Percentiles rank a stretch among this genome's conserved stretches.
Conservation (phyloP, 2,329 filamentous ascomycete species). For the Zopfia rhizophila region DNA sequence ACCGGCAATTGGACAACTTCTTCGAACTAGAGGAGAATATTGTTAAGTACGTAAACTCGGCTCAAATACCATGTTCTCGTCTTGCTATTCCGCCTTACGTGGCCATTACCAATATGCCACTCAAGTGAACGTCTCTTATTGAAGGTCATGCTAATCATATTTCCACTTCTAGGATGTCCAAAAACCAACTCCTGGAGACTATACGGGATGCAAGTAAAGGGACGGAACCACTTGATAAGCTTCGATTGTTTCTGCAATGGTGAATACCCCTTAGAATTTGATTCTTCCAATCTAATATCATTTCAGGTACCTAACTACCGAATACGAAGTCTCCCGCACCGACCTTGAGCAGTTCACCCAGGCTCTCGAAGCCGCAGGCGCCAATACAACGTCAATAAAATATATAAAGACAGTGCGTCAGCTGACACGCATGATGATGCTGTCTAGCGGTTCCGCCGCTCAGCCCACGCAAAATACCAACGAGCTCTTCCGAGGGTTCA, state of each 20-base stretch:
- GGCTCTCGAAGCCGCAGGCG: slow-evolving; percentile 78
- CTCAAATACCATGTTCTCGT: too few relatives aligned
- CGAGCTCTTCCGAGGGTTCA: slow-evolving; percentile 93
- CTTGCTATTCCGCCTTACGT: too few relatives aligned
- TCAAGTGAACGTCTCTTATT: too few relatives aligned
- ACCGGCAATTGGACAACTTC: slow-evolving; percentile 93
- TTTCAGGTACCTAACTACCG: slow-evolving; percentile 75
- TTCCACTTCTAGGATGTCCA: too few relatives aligned
- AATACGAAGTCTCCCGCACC: slow-evolving; percentile 82
- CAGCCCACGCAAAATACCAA: slow-evolving; percentile 72
- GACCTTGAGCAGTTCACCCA: slow-evolving; percentile 91
- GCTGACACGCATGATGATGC: slow-evolving; percentile 97
- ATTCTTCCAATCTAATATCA: slow-evolving; percentile 4
- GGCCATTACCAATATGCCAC: too few relatives aligned
- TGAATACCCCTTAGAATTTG: slow-evolving; percentile 59
- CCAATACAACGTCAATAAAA: slow-evolving; percentile 79
- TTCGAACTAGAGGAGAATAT: slow-evolving; percentile 96
- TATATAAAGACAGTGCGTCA: slow-evolving; percentile 87
- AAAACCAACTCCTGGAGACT: slow-evolving; percentile 86
- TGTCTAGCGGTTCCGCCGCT: slow-evolving; percentile 83
- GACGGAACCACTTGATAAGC: slow-evolving; percentile 84
- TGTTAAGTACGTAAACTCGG: too few relatives aligned
- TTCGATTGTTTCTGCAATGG: slow-evolving; percentile 97
- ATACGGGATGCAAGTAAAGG: slow-evolving; percentile 86
- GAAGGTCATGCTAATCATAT: too few relatives aligned